Evolutionary conservation across 306 rosid genomes (phyloP).

Genomic region (Trifolium fragiferum): DNA sequence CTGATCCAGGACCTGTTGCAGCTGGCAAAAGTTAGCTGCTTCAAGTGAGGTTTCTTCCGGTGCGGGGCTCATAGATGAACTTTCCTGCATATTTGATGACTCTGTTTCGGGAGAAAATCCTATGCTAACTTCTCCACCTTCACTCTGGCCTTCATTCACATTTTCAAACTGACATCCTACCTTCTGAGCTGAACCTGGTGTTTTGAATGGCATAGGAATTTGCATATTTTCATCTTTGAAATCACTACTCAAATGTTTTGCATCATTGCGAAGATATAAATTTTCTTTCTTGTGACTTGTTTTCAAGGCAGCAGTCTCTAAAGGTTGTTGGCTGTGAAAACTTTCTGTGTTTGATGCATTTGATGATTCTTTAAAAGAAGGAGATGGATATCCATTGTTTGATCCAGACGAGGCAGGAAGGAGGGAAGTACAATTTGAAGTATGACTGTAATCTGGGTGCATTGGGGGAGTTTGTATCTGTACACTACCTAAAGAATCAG

Average conservation of each 20-base stretch:
- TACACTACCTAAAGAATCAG: conserved; percentile 50
- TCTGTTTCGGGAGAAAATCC: conserved; percentile 65
- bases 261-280: conserved; percentile 40
- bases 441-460: conserved; percentile 44
- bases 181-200: conserved; percentile 53
- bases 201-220: conserved; percentile 40
- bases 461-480: conserved; percentile 42
- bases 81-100: conserved; percentile 65
- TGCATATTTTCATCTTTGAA: conserved; percentile 48
- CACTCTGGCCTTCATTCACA: conserved; percentile 69
- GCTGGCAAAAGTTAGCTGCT: conserved; percentile 71
- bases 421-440: conserved; percentile 43
- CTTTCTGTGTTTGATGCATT: conserved; percentile 59
- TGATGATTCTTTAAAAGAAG: conserved; percentile 61
- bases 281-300: conserved; percentile 51
- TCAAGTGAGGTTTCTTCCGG: conserved; percentile 57
- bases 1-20: conserved; percentile 78
- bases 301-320: conserved; percentile 51
- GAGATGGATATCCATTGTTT: conserved; percentile 39
- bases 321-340: conserved; percentile 54
- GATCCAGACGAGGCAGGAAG: conserved; percentile 52
- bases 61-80: conserved; percentile 62
- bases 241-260: conserved; percentile 39
- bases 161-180: conserved; percentile 57
- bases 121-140: conserved; percentile 58